A percentile compares a stretch with the other conserved stretches of the same genome.
Evolutionary conservation across 768 basidiomycete genomes (phyloP).

Genomic region (Crucibulum laeve): DNA sequence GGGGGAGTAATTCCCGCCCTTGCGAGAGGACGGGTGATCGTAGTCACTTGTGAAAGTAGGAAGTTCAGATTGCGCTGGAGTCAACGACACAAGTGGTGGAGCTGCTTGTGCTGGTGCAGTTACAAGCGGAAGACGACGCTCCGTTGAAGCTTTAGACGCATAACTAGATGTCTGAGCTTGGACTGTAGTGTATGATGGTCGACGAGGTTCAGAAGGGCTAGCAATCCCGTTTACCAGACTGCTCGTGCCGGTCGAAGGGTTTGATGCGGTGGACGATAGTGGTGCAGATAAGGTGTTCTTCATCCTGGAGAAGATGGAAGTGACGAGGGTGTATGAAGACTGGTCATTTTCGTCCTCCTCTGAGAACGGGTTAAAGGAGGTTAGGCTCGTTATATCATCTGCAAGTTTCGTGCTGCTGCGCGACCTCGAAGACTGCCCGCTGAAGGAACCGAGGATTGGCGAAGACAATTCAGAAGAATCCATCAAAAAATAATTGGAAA

Average conservation of each 20-base stretch:
- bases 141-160: slow-evolving; percentile 43
- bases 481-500: too few relatives aligned
- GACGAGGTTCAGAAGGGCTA: slow-evolving; percentile 43
- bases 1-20: slow-evolving; percentile 45
- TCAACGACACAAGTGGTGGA: slow-evolving; percentile 81
- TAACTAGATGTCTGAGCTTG: slow-evolving; percentile 45
- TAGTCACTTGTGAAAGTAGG: slow-evolving; percentile 65
- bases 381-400: slow-evolving; percentile 68
- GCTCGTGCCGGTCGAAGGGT: slow-evolving; percentile 25
- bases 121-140: slow-evolving; percentile 56
- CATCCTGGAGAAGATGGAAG: slow-evolving; percentile 76
- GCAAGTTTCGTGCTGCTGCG: slow-evolving; percentile 56
- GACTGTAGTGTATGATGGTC: slow-evolving; percentile 47
- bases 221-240: slow-evolving; percentile 22
- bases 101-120: slow-evolving; percentile 56
- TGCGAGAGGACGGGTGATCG: slow-evolving; percentile 54
- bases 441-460: slow-evolving; percentile 28
- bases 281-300: slow-evolving; percentile 75
- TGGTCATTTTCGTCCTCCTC: slow-evolving; percentile 90
- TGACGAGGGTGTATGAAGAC: slow-evolving; percentile 80
- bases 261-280: slow-evolving; percentile 47
- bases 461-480: slow-evolving; percentile 27
- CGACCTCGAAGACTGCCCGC: slow-evolving; percentile 49
- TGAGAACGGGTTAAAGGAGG: slow-evolving; percentile 89
- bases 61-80: slow-evolving; percentile 78